Evolutionary conservation across 345 rosid genomes (phyloP).

Genomic region (Eucalyptus polyanthemos): DNA sequence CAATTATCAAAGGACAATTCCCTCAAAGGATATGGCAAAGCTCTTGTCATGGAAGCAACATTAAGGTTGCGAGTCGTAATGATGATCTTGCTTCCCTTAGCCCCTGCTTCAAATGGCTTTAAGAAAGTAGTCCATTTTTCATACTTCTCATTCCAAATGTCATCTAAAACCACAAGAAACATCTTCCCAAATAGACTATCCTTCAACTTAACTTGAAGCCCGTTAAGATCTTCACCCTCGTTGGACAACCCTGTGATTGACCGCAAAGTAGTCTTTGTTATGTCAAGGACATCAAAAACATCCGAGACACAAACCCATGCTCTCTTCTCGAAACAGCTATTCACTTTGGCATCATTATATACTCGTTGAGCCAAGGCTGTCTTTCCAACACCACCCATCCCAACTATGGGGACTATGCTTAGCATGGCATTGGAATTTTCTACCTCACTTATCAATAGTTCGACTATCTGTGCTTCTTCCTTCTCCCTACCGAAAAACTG

Average conservation of each 20-base stretch:
- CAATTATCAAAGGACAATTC: too few species aligned
- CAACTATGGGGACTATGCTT: background rate
- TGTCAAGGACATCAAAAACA: background rate
- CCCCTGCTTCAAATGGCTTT: too few species aligned
- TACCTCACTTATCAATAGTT: background rate
- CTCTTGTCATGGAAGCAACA: too few species aligned
- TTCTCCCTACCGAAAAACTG: background rate
- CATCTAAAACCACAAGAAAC: too few species aligned
- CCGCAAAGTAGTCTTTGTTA: background rate
- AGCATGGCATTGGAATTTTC: too few species aligned
- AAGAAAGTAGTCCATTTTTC: too few species aligned
- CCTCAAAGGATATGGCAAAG: too few species aligned
- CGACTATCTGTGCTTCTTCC: background rate
- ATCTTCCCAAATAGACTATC: too few species aligned
- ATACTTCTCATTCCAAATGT: rapidly evolving
- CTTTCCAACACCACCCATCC: background rate
- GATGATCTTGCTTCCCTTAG: too few species aligned
- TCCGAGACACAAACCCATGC: background rate
- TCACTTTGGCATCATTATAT: too few species aligned
- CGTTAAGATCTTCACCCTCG: rapidly evolving
- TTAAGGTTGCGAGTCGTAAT: too few species aligned
- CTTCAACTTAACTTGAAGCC: too few species aligned
- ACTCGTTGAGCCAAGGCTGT: background rate
- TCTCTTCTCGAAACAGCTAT: background rate
- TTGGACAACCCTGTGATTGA: rapidly evolving